Evolutionary conservation across 140 eudicot genomes (phyloP).

Genomic region (Bidens hawaiensis): DNA sequence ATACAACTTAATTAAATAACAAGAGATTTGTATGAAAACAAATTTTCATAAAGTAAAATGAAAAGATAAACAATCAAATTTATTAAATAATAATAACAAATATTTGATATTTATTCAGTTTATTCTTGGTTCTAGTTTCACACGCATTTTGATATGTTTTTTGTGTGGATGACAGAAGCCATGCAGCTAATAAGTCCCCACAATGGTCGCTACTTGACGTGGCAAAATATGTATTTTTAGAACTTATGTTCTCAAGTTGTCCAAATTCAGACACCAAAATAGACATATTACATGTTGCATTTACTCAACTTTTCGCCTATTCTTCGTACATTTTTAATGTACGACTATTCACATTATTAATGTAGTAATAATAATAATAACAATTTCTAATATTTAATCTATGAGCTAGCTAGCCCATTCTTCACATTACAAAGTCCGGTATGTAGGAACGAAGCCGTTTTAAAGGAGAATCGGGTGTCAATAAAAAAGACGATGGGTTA

Average conservation of each 20-base stretch:
- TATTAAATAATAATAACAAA: too few relatives aligned
- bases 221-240: conserved; percentile 16
- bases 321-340: conserved; percentile 30
- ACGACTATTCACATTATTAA: conserved; percentile 15
- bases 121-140: not conserved
- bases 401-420: too few relatives aligned
- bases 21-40: not conserved
- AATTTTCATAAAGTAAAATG: not conserved
- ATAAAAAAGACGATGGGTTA: too few relatives aligned
- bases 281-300: conserved; percentile 33
- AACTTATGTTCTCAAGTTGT: conserved; percentile 14
- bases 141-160: not conserved
- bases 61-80: not conserved
- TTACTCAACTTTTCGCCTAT: conserved; percentile 16
- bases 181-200: conserved; percentile 28
- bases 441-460: too few relatives aligned
- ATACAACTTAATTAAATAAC: not conserved
- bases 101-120: not conserved
- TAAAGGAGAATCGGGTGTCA: too few relatives aligned
- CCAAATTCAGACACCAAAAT: conserved; percentile 30
- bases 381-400: not conserved
- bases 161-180: conserved; percentile 20
- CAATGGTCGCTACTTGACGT: conserved; percentile 24
- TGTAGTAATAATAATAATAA: not conserved
- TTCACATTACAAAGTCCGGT: too few relatives aligned